phyloP scores from a whole-genome alignment of 2,329 filamentous ascomycete genomes.

The Clarireedia paspali region DNA sequence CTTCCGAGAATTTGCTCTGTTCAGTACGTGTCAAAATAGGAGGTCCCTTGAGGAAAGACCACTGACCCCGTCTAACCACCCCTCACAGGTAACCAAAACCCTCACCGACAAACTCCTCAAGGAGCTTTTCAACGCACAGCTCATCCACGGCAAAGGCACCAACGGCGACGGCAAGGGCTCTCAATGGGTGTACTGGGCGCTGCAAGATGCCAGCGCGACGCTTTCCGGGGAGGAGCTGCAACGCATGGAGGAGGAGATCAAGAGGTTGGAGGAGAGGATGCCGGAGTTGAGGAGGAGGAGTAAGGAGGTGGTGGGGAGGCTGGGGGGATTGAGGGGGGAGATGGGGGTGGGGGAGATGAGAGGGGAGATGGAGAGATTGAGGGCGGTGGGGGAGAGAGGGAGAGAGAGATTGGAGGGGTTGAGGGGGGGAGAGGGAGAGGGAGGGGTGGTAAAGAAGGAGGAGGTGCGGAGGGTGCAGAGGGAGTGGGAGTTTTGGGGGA shows the following conservation, averaged over 20 bases:
- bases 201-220: conserved; percentile 13
- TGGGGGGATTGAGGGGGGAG: conserved; percentile 38
- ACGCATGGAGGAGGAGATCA: conserved; percentile 40
- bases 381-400: conserved; percentile 32
- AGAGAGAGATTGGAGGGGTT: conserved; percentile 32
- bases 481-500: conserved; percentile 22
- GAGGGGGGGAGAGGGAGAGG: conserved; percentile 26
- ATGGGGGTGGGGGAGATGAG: conserved; percentile 39
- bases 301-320: conserved; percentile 37
- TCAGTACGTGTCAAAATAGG: not conserved
- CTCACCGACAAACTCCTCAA: conserved; percentile 53
- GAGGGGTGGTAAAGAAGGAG: conserved; percentile 37
- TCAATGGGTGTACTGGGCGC: conserved; percentile 29
- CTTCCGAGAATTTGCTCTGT: not conserved
- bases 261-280: conserved; percentile 31
- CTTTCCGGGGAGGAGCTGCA: conserved; percentile 40
- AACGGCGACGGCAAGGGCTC: conserved; percentile 27
- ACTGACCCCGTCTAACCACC: not conserved
- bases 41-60: not conserved
- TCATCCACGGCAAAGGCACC: conserved; percentile 44
- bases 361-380: conserved; percentile 34
- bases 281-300: conserved; percentile 31
- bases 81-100: conserved; percentile 32
- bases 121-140: conserved; percentile 51
- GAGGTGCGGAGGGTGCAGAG: conserved; percentile 39